These are phyloP conservation scores for Phaeophleospora eucalypticola DNA, from an alignment of 2,329 filamentous ascomycete genomes.

Conservation along the genomic window DNA sequence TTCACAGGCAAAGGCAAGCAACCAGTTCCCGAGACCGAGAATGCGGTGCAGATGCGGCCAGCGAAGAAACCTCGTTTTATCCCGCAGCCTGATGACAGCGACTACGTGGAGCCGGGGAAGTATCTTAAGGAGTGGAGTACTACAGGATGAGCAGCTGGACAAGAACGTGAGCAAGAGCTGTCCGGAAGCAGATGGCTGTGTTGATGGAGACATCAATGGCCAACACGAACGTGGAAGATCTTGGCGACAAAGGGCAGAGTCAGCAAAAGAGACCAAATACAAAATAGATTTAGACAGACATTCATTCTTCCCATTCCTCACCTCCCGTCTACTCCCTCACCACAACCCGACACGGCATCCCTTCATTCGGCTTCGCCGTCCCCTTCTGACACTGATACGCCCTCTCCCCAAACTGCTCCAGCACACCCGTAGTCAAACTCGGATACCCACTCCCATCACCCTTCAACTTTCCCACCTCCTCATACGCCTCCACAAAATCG, in stretches of 20 bases:
- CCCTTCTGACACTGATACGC: constrained; percentile 34
- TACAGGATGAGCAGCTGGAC: no score
- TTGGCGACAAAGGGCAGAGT: no score
- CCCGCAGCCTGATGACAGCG: background rate
- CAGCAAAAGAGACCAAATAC: no score
- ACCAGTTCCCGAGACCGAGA: no score
- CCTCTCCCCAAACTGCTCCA: constrained; percentile 31
- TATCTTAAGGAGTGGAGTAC: background rate
- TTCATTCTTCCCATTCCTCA: background rate
- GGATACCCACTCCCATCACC: constrained; percentile 35
- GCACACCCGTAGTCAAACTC: constrained; percentile 22
- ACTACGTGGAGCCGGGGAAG: no score
- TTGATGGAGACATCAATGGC: no score
- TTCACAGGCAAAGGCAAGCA: no score
- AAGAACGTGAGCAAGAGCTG: no score
- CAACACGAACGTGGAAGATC: no score
- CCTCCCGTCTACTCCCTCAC: constrained; percentile 5
- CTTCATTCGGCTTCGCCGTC: constrained; percentile 34
- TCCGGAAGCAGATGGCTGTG: no score
- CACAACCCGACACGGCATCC: constrained; percentile 31
- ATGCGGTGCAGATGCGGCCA: background rate
- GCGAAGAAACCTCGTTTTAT: background rate
- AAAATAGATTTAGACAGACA: no score
- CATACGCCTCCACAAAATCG: constrained; percentile 44
- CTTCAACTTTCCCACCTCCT: constrained; percentile 32